Percentiles rank a stretch among this genome's conserved stretches.
phyloP scores from a whole-genome alignment of 2,329 filamentous ascomycete genomes.

The Fusarium sp. region DNA sequence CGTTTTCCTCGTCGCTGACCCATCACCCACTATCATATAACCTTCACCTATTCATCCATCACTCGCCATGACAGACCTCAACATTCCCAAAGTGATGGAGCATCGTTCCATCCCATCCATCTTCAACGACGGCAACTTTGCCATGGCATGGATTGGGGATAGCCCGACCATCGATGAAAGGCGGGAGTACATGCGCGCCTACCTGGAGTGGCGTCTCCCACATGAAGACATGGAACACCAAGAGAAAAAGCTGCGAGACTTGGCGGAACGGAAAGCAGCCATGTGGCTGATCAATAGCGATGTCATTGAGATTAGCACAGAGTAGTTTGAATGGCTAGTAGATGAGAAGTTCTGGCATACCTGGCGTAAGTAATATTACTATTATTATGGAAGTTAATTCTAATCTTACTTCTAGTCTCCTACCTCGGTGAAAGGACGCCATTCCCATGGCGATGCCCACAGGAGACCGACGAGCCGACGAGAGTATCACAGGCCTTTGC shows the following conservation, averaged over 20 bases:
- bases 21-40: neutral
- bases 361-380: neutral
- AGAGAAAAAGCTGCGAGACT: neutral
- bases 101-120: neutral
- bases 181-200: neutral
- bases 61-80: neutral
- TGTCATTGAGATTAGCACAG: neutral
- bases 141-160: neutral
- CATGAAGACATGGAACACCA: neutral
- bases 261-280: neutral
- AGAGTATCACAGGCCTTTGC: too few species aligned
- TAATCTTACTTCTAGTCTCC: too few species aligned
- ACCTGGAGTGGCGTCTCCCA: neutral
- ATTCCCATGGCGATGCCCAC: too few species aligned
- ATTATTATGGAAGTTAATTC: too few species aligned
- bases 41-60: neutral
- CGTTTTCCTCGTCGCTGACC: neutral
- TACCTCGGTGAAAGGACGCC: too few species aligned
- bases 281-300: neutral
- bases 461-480: too few species aligned
- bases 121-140: too few species aligned
- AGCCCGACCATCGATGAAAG: neutral
- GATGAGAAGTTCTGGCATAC: neutral
- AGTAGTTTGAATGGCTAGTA: neutral
- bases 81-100: neutral